Conservation (phyloP, 2,329 filamentous ascomycete species). For the Samsoniella hepiali region DNA sequence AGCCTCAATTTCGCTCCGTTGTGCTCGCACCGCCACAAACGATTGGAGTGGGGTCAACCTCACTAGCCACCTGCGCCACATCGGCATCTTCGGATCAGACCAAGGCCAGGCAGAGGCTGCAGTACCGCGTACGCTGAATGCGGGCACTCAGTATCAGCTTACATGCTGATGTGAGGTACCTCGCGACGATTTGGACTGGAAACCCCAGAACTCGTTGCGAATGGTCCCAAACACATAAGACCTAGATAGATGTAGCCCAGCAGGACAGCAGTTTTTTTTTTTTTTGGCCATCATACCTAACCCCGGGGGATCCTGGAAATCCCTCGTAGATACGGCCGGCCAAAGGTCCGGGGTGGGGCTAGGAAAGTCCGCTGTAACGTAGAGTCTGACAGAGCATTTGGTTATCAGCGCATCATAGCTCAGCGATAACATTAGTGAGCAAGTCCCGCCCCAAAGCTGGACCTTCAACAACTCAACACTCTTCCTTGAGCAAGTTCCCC, state of each 20-base stretch:
- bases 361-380: constrained; percentile 14
- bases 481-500: not conserved
- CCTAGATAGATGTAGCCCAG: not conserved
- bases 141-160: constrained; percentile 9
- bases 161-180: constrained; percentile 14
- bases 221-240: not conserved
- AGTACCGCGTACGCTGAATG: not conserved
- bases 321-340: constrained; percentile 20
- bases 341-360: constrained; percentile 11
- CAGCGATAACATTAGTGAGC: constrained; percentile 18
- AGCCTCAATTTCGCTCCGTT: not conserved
- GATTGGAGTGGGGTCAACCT: not conserved
- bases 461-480: constrained; percentile 15
- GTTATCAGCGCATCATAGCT: constrained; percentile 21
- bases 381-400: constrained; percentile 17
- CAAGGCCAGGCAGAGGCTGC: not conserved
- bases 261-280: not conserved
- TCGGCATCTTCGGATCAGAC: constrained; percentile 14
- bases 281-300: not conserved
- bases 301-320: constrained; percentile 16
- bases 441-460: constrained; percentile 13
- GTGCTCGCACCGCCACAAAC: constrained; percentile 12
- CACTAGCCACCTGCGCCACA: constrained; percentile 18
- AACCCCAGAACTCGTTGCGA: not conserved
- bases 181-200: not conserved